These are phyloP conservation scores for Dioszegia aurantiaca DNA, from an alignment of 768 basidiomycete species.

Conservation along the genomic window DNA sequence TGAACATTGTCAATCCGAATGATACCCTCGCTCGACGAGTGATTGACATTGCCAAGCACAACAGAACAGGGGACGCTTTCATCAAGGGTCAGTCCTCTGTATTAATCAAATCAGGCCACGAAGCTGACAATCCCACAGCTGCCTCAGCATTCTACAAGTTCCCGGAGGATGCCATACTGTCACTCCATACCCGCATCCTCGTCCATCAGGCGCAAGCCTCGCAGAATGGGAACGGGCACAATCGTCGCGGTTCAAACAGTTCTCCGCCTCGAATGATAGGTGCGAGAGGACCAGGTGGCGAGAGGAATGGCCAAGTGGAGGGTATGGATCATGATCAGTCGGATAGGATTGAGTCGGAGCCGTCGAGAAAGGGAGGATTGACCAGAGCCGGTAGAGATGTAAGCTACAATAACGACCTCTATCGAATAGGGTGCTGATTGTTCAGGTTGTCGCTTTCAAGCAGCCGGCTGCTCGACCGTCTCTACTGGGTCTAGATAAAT, in stretches of 20 bases:
- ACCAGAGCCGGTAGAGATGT: conserved; percentile 59
- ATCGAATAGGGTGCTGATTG: conserved; percentile 4
- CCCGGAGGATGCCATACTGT: conserved; percentile 69
- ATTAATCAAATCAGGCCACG: conserved; percentile 4
- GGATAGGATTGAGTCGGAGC: conserved; percentile 80
- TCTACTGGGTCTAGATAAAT: conserved; percentile 76
- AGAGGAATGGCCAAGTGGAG: conserved; percentile 54
- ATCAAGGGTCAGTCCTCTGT: conserved; percentile 60
- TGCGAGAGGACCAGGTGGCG: conserved; percentile 22
- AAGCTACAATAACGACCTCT: too few species aligned
- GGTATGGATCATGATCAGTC: conserved; percentile 75
- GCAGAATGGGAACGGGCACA: conserved; percentile 20
- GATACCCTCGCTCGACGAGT: conserved; percentile 75
- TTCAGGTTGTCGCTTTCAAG: conserved; percentile 75
- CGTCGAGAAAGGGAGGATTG: conserved; percentile 72
- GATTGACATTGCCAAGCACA: conserved; percentile 73
- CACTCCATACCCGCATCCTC: conserved; percentile 74
- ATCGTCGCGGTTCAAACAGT: conserved; percentile 27
- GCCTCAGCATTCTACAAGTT: conserved; percentile 83
- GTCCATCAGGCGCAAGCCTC: conserved; percentile 65
- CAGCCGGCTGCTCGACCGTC: conserved; percentile 72
- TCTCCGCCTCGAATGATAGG: conserved; percentile 45
- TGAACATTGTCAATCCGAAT: conserved; percentile 79
- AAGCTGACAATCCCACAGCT: conserved; percentile 52
- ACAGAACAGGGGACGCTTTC: conserved; percentile 61